Evolutionary conservation across 2,329 filamentous ascomycete species (phyloP), one percentile per base, ranked within the genome.

Genomic region (Plectosphaerella plurivora): DNA sequence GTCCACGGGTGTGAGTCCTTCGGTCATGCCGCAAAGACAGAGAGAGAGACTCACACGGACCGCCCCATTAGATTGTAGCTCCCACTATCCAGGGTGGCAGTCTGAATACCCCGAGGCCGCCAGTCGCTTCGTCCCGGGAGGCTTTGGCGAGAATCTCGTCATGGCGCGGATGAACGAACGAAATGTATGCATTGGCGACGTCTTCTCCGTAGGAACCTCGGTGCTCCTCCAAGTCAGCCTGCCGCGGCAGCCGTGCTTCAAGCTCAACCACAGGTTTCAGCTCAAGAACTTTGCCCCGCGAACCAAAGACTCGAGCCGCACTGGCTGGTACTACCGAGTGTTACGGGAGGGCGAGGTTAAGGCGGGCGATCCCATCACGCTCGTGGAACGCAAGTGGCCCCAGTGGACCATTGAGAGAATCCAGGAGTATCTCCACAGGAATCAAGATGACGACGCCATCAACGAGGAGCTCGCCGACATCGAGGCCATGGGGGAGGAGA

Each of bases 301-400:
- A 18, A 79, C 81, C 0, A 84, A 80, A 66, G 73, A 75, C 55
- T 70, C 70, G 2, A 79, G 79, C 53, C 76, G 83, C 1, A 86
- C 83, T 0, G 84, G 84, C 0, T 88, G 83, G 84, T 81, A 86
- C 61, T 87, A 86, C 57, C 77, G 83, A 3, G 78, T 88, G 1
- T 61, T 87, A 15, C 68, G 70, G 3, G 73, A 78, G 33, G 84
- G 85, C 0, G 68, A 61, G 1, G 75, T 88, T 42, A 64, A 71
- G 16, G 73, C 74, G 0, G 84, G 84, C 8, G 82, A 87, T 59
- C 68, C 73, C 59, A 78, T 87, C 55, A 66, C 64, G 5, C 68
- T 88, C 1, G 67, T 84, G 0, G 75, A 81, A 63, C 72, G 84
- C 12, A 72, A 64, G 18, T 71, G 80, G 67, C 82, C 83, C 0